Percentiles rank a stretch among this genome's conserved stretches.
Conservation (phyloP, 2,329 filamentous ascomycete genomes). For the Sclerotinia subarctica region DNA sequence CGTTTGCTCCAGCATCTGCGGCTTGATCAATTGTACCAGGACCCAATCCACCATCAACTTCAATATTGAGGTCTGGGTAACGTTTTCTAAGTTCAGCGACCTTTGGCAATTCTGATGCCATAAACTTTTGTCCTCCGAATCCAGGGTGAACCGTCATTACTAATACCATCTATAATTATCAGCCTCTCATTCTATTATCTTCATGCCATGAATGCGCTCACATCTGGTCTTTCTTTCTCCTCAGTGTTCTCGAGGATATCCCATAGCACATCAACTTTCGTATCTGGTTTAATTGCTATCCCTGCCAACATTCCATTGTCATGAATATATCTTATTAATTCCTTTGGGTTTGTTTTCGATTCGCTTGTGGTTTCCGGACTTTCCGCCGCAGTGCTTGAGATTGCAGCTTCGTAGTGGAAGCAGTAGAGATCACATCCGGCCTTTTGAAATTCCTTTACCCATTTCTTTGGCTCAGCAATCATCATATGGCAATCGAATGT, state of each 20-base stretch:
- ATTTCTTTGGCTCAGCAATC: constrained; percentile 98
- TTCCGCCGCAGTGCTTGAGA: constrained; percentile 77
- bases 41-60: constrained; percentile 91
- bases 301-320: constrained; percentile 83
- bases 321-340: constrained; percentile 89
- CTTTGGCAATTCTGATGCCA: constrained; percentile 93
- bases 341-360: constrained; percentile 73
- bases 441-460: constrained; percentile 91
- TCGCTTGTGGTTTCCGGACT: constrained; percentile 68
- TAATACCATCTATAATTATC: constrained; percentile 75
- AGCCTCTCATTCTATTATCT: constrained; percentile 17
- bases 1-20: constrained; percentile 92
- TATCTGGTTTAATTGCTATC: constrained; percentile 93
- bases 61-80: constrained; percentile 93
- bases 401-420: constrained; percentile 97
- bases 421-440: constrained; percentile 98
- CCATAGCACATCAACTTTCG: constrained; percentile 86
- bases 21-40: constrained; percentile 89
- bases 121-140: constrained; percentile 98
- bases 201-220: constrained; percentile 49
- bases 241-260: constrained; percentile 75
- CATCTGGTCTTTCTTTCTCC: constrained; percentile 79
- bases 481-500: constrained; percentile 99
- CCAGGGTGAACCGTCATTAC: constrained; percentile 98
- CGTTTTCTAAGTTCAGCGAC: constrained; percentile 76